Evolutionary conservation across 805 yeast genomes (phyloP).

Genomic region (Kluyveromyces aestuarii): DNA sequence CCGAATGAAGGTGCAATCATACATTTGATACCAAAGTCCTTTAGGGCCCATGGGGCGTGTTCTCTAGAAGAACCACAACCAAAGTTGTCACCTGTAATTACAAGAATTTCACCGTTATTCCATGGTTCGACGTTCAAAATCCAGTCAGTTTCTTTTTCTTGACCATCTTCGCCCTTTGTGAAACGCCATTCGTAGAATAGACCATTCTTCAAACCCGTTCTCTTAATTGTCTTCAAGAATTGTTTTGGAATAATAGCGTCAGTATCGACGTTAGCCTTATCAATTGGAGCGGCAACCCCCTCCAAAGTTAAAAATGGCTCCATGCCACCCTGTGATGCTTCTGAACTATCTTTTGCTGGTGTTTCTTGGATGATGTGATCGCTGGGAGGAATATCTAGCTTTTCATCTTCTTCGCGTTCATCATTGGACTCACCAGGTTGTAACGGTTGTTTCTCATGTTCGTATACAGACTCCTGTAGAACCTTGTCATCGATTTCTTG

Average conservation of each 20-base stretch:
- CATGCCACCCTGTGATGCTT: slow-evolving; percentile 45
- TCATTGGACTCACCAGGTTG: slow-evolving; percentile 43
- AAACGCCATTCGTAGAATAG: slow-evolving; percentile 88
- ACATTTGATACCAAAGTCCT: slow-evolving; percentile 92
- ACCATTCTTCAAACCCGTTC: slow-evolving; percentile 87
- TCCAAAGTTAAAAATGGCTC: slow-evolving; percentile 67
- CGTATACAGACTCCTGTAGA: slow-evolving; percentile 61
- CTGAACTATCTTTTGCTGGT: slow-evolving; percentile 24
- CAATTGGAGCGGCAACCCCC: slow-evolving; percentile 90
- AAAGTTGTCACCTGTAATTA: slow-evolving; percentile 93
- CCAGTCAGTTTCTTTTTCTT: slow-evolving; percentile 79
- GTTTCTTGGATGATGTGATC: slow-evolving; percentile 34
- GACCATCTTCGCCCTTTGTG: slow-evolving; percentile 56
- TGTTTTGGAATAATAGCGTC: slow-evolving; percentile 99
- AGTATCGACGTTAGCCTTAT: slow-evolving; percentile 92
- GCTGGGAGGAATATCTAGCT: slow-evolving; percentile 55
- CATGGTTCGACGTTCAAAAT: slow-evolving; percentile 81
- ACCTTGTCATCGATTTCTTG: slow-evolving; percentile 40
- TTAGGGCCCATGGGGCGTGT: slow-evolving; percentile 99
- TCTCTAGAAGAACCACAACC: slow-evolving; percentile 99
- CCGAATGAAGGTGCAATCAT: slow-evolving; percentile 98
- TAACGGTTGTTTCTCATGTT: slow-evolving; percentile 57
- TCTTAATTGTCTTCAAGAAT: slow-evolving; percentile 92
- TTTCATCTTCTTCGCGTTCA: slow-evolving; percentile 43
- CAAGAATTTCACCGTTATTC: slow-evolving; percentile 68